Base-by-base conservation (phyloP, 441 rosid genomes). In the Erodium chrysanthum region DNA sequence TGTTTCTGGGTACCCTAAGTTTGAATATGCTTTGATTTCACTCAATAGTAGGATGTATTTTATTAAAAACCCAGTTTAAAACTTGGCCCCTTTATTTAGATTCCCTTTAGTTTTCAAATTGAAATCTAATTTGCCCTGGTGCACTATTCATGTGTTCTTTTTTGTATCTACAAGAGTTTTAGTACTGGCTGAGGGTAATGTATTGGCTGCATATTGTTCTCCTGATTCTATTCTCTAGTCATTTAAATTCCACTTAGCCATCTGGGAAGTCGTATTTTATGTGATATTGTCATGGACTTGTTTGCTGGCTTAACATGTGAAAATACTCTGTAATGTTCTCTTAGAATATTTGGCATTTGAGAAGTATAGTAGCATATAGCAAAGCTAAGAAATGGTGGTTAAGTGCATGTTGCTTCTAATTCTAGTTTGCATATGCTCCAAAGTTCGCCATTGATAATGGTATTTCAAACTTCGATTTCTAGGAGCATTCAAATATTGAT, bases 401-500 rank as follows among this genome's bases (percentile, higher is more conserved):
- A 8, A 56, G 29, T 56, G 20, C 62, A 12, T 8, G 29, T 56
- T 21, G 1, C 62, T 9, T 56, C 25, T 21, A 0, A 3, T 56
- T 56, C 37, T n/a, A 17, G 25, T 27, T 27, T 27, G 33, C 37
- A 50, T 64, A 46, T 25, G 7, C 65, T 60, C 15, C 14, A 5
- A 35, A 35, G 40, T 35, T 35, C 40, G 0, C 40, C 40, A 35
- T 35, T 35, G 40, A 35, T n/a, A n/a, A n/a, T 35, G 40, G 40
- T 35, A 2, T 35, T 35, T 35, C 40, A 5, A 7, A 35, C 10
- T 23, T 64, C 68, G 71, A 40, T 18, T 27, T 75, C 56, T 54
- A 82, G 90, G 79, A 84, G 76, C 76, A 75, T 72, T 81, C 89
- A 15, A 87, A 81, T 46, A 68, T 84, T 71, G 89, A 88, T 63